A percentile compares a stretch with the other conserved stretches of the same genome.
phyloP scores from a whole-genome alignment of 441 rosid species.

The Omphalea diandra region DNA sequence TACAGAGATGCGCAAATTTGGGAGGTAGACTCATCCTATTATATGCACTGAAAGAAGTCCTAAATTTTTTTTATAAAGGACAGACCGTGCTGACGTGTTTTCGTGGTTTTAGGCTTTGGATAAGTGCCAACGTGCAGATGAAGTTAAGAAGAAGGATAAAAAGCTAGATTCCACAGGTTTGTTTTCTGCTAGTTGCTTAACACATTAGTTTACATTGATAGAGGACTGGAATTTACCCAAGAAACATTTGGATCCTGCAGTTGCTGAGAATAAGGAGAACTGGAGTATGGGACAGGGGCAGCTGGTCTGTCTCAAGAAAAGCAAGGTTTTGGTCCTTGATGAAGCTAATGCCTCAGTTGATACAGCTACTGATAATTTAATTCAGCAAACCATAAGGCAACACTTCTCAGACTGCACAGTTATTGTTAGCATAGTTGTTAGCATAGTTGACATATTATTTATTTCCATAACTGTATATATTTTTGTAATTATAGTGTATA shows the following conservation, averaged over 20 bases:
- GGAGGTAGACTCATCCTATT: conserved; percentile 52
- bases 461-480: too few relatives aligned
- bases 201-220: not conserved
- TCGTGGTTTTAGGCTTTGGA: conserved; percentile 52
- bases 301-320: conserved; percentile 10
- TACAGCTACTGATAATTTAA: conserved; percentile 13
- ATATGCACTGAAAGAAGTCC: not conserved
- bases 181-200: not conserved
- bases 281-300: conserved; percentile 29
- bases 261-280: conserved; percentile 25
- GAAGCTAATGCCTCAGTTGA: conserved; percentile 26
- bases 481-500: too few relatives aligned
- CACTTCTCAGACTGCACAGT: conserved; percentile 13
- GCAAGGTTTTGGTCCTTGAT: conserved; percentile 19
- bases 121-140: conserved; percentile 88
- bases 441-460: too few relatives aligned
- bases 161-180: conserved; percentile 70
- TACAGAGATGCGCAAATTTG: conserved; percentile 77
- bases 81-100: not conserved
- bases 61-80: too few relatives aligned
- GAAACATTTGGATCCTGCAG: not conserved
- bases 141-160: conserved; percentile 73
- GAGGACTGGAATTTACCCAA: not conserved
- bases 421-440: too few relatives aligned
- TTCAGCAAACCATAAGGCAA: conserved; percentile 24